phyloP scores from a whole-genome alignment of 1,284 basidiomycete species.

The Boletus holoroseus region DNA sequence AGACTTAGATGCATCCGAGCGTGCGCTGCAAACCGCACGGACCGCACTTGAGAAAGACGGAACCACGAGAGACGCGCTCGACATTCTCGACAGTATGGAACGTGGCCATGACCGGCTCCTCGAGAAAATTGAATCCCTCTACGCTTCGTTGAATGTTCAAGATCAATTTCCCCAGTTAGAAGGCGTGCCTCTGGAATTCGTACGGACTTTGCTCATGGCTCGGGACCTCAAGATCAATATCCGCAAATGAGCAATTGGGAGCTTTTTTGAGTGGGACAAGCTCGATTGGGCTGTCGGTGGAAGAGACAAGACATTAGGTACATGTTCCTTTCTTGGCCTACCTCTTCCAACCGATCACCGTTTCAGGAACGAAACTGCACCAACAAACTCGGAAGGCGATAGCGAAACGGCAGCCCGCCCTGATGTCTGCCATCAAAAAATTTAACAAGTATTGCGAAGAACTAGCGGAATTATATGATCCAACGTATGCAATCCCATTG shows the following conservation, averaged over 20 bases:
- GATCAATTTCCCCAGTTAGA: slow-evolving; percentile 31
- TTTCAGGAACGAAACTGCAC: neutral
- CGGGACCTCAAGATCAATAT: slow-evolving; percentile 39
- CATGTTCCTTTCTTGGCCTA: neutral
- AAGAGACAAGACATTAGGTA: neutral
- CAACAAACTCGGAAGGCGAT: neutral
- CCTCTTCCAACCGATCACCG: neutral
- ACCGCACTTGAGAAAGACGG: too few relatives aligned
- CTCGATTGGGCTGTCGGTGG: neutral
- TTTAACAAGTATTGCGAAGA: too few relatives aligned
- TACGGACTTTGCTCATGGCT: slow-evolving; percentile 31
- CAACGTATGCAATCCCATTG: too few relatives aligned
- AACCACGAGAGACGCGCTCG: neutral
- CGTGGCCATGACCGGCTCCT: slow-evolving; percentile 7
- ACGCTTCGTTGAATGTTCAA: slow-evolving; percentile 31
- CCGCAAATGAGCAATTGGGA: slow-evolving; percentile 30
- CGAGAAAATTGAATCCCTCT: slow-evolving; percentile 29
- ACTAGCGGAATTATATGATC: too few relatives aligned
- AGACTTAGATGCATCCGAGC: too few relatives aligned
- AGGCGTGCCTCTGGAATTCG: slow-evolving; percentile 31
- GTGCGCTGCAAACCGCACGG: too few relatives aligned
- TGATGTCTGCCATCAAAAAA: too few relatives aligned
- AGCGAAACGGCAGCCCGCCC: neutral
- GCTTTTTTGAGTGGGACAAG: slow-evolving; percentile 32
- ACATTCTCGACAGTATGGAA: neutral